These are phyloP conservation scores for Linnemannia elongata DNA, from an alignment of 192 early-diverging fungal genomes.

Conservation along the genomic window DNA sequence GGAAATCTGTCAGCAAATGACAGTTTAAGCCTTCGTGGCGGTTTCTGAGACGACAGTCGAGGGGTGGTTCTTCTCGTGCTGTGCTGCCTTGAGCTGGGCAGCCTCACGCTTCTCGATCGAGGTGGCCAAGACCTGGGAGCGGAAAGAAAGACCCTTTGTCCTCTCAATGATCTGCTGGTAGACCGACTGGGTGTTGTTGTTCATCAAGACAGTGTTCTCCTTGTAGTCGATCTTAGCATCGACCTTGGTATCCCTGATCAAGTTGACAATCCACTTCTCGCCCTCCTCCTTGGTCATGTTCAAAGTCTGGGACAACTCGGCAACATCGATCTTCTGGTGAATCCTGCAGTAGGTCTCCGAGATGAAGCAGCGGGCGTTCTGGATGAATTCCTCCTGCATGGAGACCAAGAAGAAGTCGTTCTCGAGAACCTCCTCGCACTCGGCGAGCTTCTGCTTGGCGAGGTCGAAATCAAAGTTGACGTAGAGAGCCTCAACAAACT, in stretches of 20 bases:
- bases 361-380: conserved; percentile 93
- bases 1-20: neutral
- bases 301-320: conserved; percentile 82
- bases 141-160: conserved; percentile 92
- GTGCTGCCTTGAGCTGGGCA: conserved; percentile 54
- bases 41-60: conserved; percentile 10
- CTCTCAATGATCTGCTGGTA: conserved; percentile 98
- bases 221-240: conserved; percentile 98
- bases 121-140: conserved; percentile 87
- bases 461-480: conserved; percentile 95
- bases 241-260: conserved; percentile 95
- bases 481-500: conserved; percentile 94
- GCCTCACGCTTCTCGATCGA: conserved; percentile 92
- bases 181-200: conserved; percentile 85
- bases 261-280: conserved; percentile 98
- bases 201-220: conserved; percentile 96
- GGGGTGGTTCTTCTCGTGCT: conserved; percentile 54
- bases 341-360: conserved; percentile 98
- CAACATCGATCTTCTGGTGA: conserved; percentile 96
- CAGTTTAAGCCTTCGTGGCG: neutral
- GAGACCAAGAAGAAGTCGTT: conserved; percentile 94
- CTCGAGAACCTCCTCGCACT: conserved; percentile 88
- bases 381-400: conserved; percentile 93
- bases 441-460: conserved; percentile 88
- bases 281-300: conserved; percentile 91